Evolutionary conservation across 1,139 yeast species (phyloP).

Genomic region (Chernovozyma aurita): DNA sequence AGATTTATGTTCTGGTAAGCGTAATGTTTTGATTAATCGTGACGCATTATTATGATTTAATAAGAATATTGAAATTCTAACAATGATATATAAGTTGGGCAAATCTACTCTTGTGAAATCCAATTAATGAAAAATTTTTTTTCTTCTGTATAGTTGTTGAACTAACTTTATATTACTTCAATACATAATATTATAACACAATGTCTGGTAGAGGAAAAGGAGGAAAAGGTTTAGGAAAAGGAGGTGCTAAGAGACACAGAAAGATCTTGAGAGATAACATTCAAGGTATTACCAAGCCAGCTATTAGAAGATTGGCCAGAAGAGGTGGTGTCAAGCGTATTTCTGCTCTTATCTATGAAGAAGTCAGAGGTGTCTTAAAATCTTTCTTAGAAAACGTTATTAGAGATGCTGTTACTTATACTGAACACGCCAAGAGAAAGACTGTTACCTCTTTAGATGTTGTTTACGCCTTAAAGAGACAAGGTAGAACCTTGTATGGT

Average conservation of each 20-base stretch:
- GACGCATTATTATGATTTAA: background rate
- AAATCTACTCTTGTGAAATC: background rate
- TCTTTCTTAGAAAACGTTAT: constrained; percentile 95
- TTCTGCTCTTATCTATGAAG: constrained; percentile 97
- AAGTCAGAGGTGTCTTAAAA: constrained; percentile 95
- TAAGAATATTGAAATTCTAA: background rate
- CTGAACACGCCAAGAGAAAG: constrained; percentile 99
- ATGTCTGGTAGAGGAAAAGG: constrained; percentile 99
- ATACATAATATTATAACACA: constrained; percentile 24
- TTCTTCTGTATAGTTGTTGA: constrained; percentile 6
- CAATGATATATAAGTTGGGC: constrained; percentile 3
- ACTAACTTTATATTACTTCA: constrained; percentile 3
- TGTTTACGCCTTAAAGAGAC: constrained; percentile 99
- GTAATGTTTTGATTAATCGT: background rate
- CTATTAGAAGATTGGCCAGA: constrained; percentile 99
- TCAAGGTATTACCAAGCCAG: constrained; percentile 99
- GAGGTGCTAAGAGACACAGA: constrained; percentile 99
- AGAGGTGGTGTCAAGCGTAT: constrained; percentile 99
- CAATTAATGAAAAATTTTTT: constrained; percentile 4
- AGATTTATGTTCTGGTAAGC: background rate
- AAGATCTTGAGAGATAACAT: constrained; percentile 99
- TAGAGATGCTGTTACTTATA: constrained; percentile 98
- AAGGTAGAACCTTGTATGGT: constrained; percentile 99
- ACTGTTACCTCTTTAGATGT: constrained; percentile 98
- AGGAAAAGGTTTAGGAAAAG: constrained; percentile 98